Evolutionary conservation across 805 yeast genomes (phyloP), one percentile per base, ranked within the genome.

Genomic region (Hanseniaspora vineae): DNA sequence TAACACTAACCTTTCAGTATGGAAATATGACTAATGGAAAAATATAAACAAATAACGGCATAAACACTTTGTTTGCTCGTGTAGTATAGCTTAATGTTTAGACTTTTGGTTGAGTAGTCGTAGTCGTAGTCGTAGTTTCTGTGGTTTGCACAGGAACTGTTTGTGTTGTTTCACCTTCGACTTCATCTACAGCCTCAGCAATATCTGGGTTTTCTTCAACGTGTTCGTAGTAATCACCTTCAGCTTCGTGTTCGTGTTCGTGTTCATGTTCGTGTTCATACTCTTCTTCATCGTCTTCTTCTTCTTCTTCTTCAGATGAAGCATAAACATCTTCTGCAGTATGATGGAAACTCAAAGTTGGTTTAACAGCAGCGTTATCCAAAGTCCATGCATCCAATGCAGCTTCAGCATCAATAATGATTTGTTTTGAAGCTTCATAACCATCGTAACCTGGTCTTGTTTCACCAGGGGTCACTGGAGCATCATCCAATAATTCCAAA

Each of bases 391-490:
- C 73, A 54, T 84, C 83, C 64, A 84, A 73, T 49, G 92, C 88
- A 55, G 78, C 80, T 69, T 84, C 94, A 54, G 88, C 86, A 61
- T 84, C 94, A 57, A 84, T 79, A 59, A 84, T 83, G 66, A 84
- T 84, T 69, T 84, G 94, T 70, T 83, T 84, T 40, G 90, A 81
- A 44, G 90, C 88, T 66, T 84, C 92, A 65, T 83, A 84, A 56
- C 94, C 94, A 59, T 84, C 94, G 65, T 84, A 84, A 50, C 89
- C 83, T 39, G 89, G 83, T 78, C 92, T 81, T 44, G 90, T 83
- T 71, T 84, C 95, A 73, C 95, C 95, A 50, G 95, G 95, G 50
- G 90, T 83, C 46, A 84, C 90, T 52, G 92, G 84, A 52, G 86
- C 70, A 60, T 84, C 92, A 61, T 84, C 94, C 62, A 85, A 73